Conservation (phyloP, 257 asterid genomes). For the Ligustrum vulgare region DNA sequence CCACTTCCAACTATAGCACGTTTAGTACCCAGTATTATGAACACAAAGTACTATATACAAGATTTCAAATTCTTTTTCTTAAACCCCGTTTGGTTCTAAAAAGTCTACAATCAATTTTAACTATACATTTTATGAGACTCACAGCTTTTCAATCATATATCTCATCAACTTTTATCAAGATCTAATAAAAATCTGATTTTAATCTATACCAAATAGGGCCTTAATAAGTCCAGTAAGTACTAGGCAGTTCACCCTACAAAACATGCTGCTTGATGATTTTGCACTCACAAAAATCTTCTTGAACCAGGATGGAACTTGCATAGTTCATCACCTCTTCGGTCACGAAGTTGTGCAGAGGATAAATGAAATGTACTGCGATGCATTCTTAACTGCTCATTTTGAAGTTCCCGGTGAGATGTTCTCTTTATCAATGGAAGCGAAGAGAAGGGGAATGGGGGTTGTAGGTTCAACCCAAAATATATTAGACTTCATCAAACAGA, state of each 20-base stretch:
- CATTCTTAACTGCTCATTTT: constrained; percentile 92
- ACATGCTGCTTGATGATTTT: neutral
- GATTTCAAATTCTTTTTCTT: no score
- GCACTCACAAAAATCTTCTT: constrained; percentile 2
- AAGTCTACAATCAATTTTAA: no score
- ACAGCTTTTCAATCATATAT: no score
- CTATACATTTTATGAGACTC: no score
- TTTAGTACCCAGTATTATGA: no score
- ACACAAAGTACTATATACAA: no score
- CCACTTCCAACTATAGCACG: neutral
- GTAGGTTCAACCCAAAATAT: constrained; percentile 93
- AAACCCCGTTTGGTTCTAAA: no score
- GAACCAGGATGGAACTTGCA: constrained; percentile 86
- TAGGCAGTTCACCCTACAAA: no score
- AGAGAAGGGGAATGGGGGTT: constrained; percentile 91
- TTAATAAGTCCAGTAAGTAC: no score
- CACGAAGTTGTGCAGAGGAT: constrained; percentile 82
- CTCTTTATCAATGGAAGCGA: constrained; percentile 90
- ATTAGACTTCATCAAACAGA: constrained; percentile 80
- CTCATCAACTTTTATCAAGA: no score
- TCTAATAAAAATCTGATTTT: no score
- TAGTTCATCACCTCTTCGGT: constrained; percentile 96
- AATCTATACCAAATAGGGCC: no score
- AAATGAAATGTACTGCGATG: constrained; percentile 85
- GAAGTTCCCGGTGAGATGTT: constrained; percentile 99